Base-by-base conservation (phyloP, 805 yeast genomes). In the Candida verbasci region DNA sequence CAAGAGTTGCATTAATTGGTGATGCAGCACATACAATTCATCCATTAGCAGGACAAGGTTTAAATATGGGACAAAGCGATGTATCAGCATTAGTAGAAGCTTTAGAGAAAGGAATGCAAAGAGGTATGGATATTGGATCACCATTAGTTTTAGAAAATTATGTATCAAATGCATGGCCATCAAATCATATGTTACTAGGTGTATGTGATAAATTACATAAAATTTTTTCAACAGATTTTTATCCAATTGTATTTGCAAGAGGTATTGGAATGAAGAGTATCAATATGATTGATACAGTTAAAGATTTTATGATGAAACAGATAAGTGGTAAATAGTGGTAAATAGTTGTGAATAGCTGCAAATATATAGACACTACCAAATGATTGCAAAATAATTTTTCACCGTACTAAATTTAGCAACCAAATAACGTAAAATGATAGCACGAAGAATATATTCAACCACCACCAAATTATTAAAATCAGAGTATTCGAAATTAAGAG, bases 11-110 rank as follows among this genome's bases (percentile, higher is more conserved):
- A 0, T 64, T 93, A n/a, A 85, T 91, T 8, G 98, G 98, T 17
- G 98, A 93, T 60, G 97, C 98, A 1, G 97, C 97, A 0, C 98
- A 93, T 50, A 83, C 97, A 0, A 86, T 96, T 1, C 97, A 93
- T 56, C 98, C 98, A 2, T 69, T 93, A 41, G 97, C 97, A 3
- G 98, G 98, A 8, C 98, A 93, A 61, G 98, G 98, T 17, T 72
- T 93, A 39, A 93, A 93, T 58, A 88, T 91, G 96, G 98, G 98
- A 15, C 97, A 89, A 57, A 81, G 83, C 18, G 98, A 93, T 55
- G 96, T 86, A 2, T 79, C 80, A 40, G 65, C 80, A 2, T 67
- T 93, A 21, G 78, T 82, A 1, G 63, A 55, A 2, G 85, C 91
- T 0, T 52, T 93, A 18, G 95, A 86, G 45, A 65, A 43, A 8